These are phyloP conservation scores for Cinchona pubescens DNA, from an alignment of 257 asterid species.

Conservation along the genomic window DNA sequence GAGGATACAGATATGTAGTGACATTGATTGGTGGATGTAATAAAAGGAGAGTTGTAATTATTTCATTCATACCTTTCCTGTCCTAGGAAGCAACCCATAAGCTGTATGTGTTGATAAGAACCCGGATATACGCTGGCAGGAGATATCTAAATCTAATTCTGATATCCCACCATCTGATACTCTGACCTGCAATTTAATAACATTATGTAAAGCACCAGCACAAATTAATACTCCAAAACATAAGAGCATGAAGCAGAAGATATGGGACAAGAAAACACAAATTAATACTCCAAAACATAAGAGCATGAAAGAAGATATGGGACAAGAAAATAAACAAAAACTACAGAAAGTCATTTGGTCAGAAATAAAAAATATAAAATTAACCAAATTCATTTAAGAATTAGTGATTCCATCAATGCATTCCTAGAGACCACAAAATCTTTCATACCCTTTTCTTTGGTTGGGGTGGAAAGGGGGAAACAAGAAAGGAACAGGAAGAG, in stretches of 20 bases:
- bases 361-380: neutral
- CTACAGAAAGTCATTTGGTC: neutral
- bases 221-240: neutral
- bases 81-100: slow-evolving; percentile 87
- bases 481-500: neutral
- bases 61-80: slow-evolving; percentile 71
- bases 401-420: neutral
- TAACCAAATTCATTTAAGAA: neutral
- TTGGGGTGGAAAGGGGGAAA: neutral
- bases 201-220: neutral
- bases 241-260: neutral
- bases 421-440: neutral
- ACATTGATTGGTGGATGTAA: slow-evolving; percentile 4
- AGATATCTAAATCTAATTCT: slow-evolving; percentile 66
- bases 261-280: neutral
- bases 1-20: neutral
- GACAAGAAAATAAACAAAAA: neutral
- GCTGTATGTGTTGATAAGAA: slow-evolving; percentile 75
- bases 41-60: slow-evolving; percentile 13
- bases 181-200: slow-evolving; percentile 49
- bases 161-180: slow-evolving; percentile 68
- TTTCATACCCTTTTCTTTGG: neutral
- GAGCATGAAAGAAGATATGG: too few species aligned
- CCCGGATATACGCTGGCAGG: slow-evolving; percentile 65
- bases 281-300: too few species aligned